phyloP scores from a whole-genome alignment of 768 basidiomycete genomes.

The Lentinula sp. region DNA sequence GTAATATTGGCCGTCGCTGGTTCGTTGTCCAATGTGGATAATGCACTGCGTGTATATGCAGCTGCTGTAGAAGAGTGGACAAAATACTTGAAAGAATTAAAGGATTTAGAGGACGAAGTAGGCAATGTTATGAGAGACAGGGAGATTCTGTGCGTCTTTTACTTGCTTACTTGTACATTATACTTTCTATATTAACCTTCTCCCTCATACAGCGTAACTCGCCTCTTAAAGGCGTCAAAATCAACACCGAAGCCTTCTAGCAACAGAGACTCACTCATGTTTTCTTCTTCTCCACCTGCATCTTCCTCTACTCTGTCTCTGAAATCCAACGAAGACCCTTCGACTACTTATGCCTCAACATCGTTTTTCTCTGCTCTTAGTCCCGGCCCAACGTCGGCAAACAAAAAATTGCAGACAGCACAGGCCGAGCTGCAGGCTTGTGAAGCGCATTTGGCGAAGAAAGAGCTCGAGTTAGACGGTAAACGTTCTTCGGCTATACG shows the following conservation, averaged over 20 bases:
- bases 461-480: conserved; percentile 57
- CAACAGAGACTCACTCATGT: conserved; percentile 31
- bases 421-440: conserved; percentile 81
- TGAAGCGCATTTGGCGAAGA: conserved; percentile 63
- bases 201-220: conserved; percentile 49
- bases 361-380: not conserved
- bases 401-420: conserved; percentile 51
- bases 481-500: conserved; percentile 49
- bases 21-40: conserved; percentile 57
- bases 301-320: conserved; percentile 42
- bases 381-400: conserved; percentile 10
- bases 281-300: conserved; percentile 19
- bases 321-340: conserved; percentile 17
- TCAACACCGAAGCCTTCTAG: conserved; percentile 30
- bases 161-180: not conserved
- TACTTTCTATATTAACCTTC: not conserved
- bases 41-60: conserved; percentile 59
- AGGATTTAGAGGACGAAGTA: conserved; percentile 68
- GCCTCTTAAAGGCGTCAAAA: conserved; percentile 75
- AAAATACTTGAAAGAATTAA: conserved; percentile 52
- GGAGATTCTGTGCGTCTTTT: conserved; percentile 66
- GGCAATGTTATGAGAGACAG: conserved; percentile 64
- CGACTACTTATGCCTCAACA: conserved; percentile 5
- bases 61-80: conserved; percentile 60
- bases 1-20: conserved; percentile 53